These are phyloP conservation scores for Colletotrichum sp. DNA, from an alignment of 2,329 filamentous ascomycete genomes.

Conservation along the genomic window DNA sequence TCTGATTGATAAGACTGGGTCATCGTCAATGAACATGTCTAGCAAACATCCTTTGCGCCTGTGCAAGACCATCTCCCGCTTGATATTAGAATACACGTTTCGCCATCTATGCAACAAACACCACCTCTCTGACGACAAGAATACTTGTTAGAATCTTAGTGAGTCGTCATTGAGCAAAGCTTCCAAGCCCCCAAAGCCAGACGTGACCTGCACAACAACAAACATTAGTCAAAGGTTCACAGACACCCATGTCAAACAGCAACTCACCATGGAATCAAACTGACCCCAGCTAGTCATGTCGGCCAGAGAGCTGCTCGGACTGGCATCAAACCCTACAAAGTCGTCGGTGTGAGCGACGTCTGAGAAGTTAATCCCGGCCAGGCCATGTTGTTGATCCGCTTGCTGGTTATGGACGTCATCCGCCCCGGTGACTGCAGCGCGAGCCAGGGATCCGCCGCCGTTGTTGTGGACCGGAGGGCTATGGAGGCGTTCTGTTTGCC, in stretches of 20 bases:
- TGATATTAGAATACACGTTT: background rate
- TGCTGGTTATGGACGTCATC: background rate
- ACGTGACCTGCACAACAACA: background rate
- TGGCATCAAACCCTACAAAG: slow-evolving; percentile 13
- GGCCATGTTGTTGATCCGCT: background rate
- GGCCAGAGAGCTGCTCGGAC: slow-evolving; percentile 6
- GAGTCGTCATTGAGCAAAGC: slow-evolving; percentile 9
- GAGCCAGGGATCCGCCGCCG: background rate
- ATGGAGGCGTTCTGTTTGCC: slow-evolving; percentile 9
- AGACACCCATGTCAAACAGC: rapidly evolving
- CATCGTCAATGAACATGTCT: background rate
- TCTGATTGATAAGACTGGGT: background rate
- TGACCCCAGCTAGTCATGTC: slow-evolving; percentile 22
- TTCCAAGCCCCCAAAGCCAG: slow-evolving; percentile 12
- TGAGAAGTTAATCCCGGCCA: background rate
- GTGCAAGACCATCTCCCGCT: background rate
- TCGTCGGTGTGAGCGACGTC: background rate
- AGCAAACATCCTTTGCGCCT: background rate
- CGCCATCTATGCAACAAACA: background rate
- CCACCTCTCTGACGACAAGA: too few species aligned
- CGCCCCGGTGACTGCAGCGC: background rate
- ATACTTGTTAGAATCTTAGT: background rate
- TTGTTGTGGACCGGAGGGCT: background rate
- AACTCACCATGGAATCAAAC: slow-evolving; percentile 18
- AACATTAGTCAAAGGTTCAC: background rate